Evolutionary conservation across 495 filamentous ascomycete genomes (phyloP), one percentile per base, ranked within the genome.

Genomic region (Xylaria intraflava): DNA sequence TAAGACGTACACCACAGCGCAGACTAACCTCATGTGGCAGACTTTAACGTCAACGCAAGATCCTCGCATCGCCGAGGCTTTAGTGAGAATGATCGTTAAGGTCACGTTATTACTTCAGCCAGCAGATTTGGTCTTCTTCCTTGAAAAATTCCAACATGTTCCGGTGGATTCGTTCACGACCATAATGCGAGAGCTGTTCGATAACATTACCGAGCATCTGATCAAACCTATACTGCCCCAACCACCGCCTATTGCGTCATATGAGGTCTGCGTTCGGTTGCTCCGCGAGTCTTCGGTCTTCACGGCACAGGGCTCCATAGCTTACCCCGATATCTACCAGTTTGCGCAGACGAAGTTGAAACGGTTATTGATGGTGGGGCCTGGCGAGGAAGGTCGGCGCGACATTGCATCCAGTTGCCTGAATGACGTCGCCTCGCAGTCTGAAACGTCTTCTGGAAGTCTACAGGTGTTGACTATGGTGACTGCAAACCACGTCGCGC

Each of bases 11-110:
- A 82, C 80, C 7, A 60, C 80, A n/a, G 60, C 70, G 12, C 85
- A 91, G 56, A 87, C 87, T 3, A 87, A 96, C 58, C 76, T 80
- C 10, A 80, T 96, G 41, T 98, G 94, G 93, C 82, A 85, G 49
- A 86, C 89, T 0, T 79, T 95, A 19, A 83, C 82, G 2, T 83
- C 85, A 23, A 93, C 88, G 49, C 88, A 87, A 59, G 89, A 97
- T 67, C 87, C 89, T 11, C 79, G 90, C 47, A 83, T 92, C 31
- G 86, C 89, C 16, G 83, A 85, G 22, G 90, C 91, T 33, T 79
- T 92, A 9, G 68, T 95, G 50, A 65, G 65, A 14, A 94, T 96
- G 87, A 77, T 91, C n/a, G 65, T 60, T 6, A 76, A 77, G 17
- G 86, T 90, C 26, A 70, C 86, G 35, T 67, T 72, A 38, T 75